Base-by-base conservation (phyloP, 345 rosid species). In the Trapa bicornis region DNA sequence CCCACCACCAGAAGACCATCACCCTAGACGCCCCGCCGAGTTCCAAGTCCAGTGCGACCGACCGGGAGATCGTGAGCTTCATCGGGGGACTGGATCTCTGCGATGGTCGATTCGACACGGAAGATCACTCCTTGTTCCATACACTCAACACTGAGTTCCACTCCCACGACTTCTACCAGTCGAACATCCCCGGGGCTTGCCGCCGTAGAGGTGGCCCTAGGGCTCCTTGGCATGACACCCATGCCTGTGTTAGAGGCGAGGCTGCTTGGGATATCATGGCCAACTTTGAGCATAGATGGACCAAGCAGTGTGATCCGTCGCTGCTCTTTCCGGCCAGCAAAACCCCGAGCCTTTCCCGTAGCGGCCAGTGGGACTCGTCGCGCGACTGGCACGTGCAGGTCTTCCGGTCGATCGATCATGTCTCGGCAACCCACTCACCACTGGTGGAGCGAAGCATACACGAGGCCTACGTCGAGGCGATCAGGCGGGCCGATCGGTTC, bases 141-240 rank as follows among this genome's bases (percentile, higher is more conserved):
- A 81, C 87, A 9, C 87, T 92, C 1, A 81, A 82, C 36, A 73
- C 64, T 15, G 80, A 68, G 1, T 72, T 84, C 16, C 86, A 82
- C 65, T 70, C 56, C 13, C 48, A 37, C 32, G 94, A 88, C 70
- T 92, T 86, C 73, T 89, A 92, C 65, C 96, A 92, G 73, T 84
- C 86, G 8, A 90, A 72, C 65, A 75, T 93, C 2, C 68, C 82
- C 0, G 92, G 96, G 57, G 94, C 96, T 47, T 79, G 78, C 37
- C 80, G 84, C 39, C 80, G 75, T n/a, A 86, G 65, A 74, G 98
- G 98, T 9, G 97, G 98, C 53, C 98, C 98, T 0, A 82, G 97
- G 72, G 92, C 80, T 72, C 98, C 97, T 1, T 90, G 98, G 98
- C 98, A 93, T 43, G 97, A 93, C 47, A 83, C 80, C 38, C 96